Evolutionary conservation across 2,329 filamentous ascomycete species (phyloP).

Genomic region (Trichoderma sp.): DNA sequence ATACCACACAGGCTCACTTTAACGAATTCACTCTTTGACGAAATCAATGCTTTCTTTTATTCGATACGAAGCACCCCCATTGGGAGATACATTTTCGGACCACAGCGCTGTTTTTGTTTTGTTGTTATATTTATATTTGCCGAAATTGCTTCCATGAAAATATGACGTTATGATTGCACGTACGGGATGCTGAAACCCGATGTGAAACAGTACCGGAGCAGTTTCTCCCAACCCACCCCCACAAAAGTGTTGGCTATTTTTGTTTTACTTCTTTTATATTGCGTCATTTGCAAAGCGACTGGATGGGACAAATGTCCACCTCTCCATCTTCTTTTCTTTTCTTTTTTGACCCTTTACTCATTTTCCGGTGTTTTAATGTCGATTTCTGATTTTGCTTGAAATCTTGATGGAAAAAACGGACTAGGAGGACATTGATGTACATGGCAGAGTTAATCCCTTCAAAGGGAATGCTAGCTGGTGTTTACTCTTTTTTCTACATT

Average conservation of each 20-base stretch:
- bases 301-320: not conserved
- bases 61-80: not conserved
- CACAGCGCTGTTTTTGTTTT: not conserved
- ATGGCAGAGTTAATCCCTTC: not conserved
- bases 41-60: not conserved
- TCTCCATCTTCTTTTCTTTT: not conserved
- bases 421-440: conserved; percentile 11
- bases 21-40: not conserved
- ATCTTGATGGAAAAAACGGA: not conserved
- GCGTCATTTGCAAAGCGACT: not conserved
- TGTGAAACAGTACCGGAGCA: conserved; percentile 5
- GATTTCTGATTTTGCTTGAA: not conserved
- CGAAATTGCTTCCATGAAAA: not conserved
- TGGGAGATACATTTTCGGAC: not conserved
- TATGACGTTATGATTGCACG: conserved; percentile 8
- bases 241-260: not conserved
- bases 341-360: not conserved
- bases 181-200: conserved; percentile 18
- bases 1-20: not conserved
- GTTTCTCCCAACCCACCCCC: not conserved
- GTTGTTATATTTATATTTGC: not conserved
- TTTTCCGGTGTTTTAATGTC: conserved; percentile 2
- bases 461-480: not conserved
- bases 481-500: not conserved
- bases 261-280: not conserved